Evolutionary conservation across 768 basidiomycete genomes (phyloP).

Genomic region (Suillus variegatus): DNA sequence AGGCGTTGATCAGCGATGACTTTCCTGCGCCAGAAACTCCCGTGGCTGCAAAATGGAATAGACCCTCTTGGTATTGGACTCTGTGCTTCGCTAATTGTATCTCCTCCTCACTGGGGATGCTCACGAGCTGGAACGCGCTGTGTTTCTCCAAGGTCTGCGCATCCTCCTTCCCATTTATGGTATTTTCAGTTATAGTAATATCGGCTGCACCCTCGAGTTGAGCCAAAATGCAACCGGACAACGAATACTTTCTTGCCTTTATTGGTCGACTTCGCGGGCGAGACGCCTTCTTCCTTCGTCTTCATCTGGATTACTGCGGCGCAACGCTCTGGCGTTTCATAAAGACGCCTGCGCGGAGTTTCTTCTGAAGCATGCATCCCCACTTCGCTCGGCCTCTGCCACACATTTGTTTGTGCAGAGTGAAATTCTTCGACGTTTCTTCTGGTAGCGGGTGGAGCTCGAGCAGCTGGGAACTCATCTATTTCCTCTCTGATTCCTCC

Average conservation of each 20-base stretch:
- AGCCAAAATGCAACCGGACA: neutral
- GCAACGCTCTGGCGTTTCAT: neutral
- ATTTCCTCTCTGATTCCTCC: neutral
- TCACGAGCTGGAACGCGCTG: constrained; percentile 14
- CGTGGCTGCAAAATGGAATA: constrained; percentile 31
- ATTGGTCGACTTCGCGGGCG: too few relatives aligned
- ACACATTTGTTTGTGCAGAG: neutral
- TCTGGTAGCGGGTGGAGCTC: neutral
- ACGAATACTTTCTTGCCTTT: neutral
- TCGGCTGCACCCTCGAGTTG: neutral
- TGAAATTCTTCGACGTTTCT: neutral
- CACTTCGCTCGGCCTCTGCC: neutral
- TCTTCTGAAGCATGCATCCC: neutral
- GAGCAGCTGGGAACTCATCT: neutral
- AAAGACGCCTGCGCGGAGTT: neutral
- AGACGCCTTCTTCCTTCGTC: too few relatives aligned
- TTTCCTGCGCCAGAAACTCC: constrained; percentile 31
- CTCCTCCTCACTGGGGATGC: constrained; percentile 20
- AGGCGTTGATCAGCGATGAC: constrained; percentile 32
- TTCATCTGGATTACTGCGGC: neutral
- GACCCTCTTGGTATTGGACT: constrained; percentile 18
- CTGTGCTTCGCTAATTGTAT: constrained; percentile 8
- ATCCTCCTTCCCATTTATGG: neutral
- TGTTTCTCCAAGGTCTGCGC: constrained; percentile 3
- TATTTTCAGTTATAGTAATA: neutral